These are phyloP conservation scores for Spergularia azorica DNA, from an alignment of 179 eudicot genomes.

Conservation along the genomic window DNA sequence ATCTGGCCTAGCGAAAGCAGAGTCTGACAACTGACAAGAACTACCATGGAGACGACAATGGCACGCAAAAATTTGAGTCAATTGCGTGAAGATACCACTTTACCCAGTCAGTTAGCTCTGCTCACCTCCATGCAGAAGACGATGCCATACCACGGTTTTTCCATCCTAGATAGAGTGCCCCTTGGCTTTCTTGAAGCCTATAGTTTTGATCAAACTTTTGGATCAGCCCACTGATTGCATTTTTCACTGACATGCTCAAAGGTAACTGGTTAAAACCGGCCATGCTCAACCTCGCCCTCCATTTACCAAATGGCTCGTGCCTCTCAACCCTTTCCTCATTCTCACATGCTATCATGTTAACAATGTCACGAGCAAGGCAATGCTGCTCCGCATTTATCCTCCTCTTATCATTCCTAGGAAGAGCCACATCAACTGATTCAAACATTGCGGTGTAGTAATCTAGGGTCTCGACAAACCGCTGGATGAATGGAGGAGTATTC, in stretches of 20 bases:
- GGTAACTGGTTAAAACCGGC: conserved; percentile 54
- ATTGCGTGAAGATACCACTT: neutral
- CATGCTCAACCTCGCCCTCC: conserved; percentile 70
- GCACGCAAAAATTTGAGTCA: too few species aligned
- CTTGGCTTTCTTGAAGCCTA: conserved; percentile 45
- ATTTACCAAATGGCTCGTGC: conserved; percentile 67
- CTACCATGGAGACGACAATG: too few species aligned
- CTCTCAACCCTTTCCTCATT: conserved; percentile 65
- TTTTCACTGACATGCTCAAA: conserved; percentile 36
- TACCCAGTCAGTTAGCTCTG: neutral
- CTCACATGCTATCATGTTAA: conserved; percentile 83
- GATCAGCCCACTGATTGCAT: conserved; percentile 38
- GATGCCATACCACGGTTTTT: conserved; percentile 50
- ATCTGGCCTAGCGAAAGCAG: too few species aligned
- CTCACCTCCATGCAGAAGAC: conserved; percentile 58
- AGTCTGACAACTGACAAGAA: too few species aligned
- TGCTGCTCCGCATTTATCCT: conserved; percentile 79
- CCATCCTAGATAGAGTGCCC: conserved; percentile 68
- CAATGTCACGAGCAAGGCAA: conserved; percentile 76
- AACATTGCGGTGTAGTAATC: conserved; percentile 82
- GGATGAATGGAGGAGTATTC: conserved; percentile 62
- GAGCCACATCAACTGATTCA: conserved; percentile 74
- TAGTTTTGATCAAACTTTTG: conserved; percentile 48
- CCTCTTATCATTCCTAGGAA: conserved; percentile 51
- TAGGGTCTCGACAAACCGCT: conserved; percentile 56